Conservation (phyloP, 1,284 basidiomycete species). For the Inonotus hispidus region DNA sequence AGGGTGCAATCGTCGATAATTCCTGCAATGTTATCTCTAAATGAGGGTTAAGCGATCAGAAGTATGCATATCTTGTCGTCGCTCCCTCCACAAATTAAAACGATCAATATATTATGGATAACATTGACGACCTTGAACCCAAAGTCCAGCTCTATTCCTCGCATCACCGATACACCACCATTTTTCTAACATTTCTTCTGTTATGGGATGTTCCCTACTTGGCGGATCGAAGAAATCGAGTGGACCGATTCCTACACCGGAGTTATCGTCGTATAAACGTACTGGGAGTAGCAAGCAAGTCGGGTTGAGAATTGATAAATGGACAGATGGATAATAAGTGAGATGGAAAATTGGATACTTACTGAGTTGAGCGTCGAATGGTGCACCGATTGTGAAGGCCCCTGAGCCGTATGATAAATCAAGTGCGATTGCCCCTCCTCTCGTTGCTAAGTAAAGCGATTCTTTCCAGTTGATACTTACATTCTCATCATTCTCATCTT, state of each 20-base stretch:
- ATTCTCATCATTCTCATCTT: constrained; percentile 19
- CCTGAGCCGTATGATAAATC: constrained; percentile 46
- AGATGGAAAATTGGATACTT: constrained; percentile 12
- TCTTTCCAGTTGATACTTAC: constrained; percentile 74
- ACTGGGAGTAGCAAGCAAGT: constrained; percentile 41
- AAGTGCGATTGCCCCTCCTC: constrained; percentile 67
- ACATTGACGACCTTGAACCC: constrained; percentile 59
- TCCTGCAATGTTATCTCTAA: too few species aligned
- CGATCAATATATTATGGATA: not conserved
- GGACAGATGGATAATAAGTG: not conserved
- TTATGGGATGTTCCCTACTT: constrained; percentile 27
- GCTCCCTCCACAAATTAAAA: not conserved
- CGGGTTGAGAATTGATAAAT: not conserved
- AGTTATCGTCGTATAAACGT: constrained; percentile 37
- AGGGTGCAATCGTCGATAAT: too few species aligned
- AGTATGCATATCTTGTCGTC: too few species aligned
- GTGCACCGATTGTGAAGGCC: constrained; percentile 57
- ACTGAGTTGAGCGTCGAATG: constrained; percentile 82
- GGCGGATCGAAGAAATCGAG: constrained; percentile 65
- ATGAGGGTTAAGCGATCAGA: too few species aligned
- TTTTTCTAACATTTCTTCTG: constrained; percentile 65
- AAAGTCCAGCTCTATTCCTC: constrained; percentile 59
- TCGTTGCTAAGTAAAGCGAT: constrained; percentile 71
- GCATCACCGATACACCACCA: constrained; percentile 83
- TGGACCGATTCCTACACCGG: constrained; percentile 45